A percentile compares a stretch with the other conserved stretches of the same genome.
Evolutionary conservation across 75 land plant genomes (phyloP).

Genomic region (Ceratopteris richardii): DNA sequence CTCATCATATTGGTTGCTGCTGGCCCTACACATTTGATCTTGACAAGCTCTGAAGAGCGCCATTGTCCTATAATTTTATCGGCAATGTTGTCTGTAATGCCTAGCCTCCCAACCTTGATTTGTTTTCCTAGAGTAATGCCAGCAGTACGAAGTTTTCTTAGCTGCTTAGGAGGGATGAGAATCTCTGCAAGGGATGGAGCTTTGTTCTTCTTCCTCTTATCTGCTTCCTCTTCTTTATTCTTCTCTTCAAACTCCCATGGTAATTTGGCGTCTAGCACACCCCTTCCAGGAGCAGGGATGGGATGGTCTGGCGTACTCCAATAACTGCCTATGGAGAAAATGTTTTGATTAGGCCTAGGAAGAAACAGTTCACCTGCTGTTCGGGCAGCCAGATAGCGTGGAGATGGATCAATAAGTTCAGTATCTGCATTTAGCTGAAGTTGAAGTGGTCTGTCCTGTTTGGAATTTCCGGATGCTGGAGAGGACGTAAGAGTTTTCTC

Average conservation of each 20-base stretch:
- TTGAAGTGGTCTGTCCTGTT: too few species aligned
- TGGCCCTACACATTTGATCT: conserved; percentile 74
- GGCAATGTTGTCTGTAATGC: conserved; percentile 57
- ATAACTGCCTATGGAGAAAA: conserved; percentile 34
- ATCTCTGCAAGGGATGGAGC: conserved; percentile 85
- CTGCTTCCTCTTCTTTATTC: conserved; percentile 5
- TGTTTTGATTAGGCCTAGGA: not conserved
- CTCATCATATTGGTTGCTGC: conserved; percentile 77
- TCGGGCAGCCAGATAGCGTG: not conserved
- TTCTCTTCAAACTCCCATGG: conserved; percentile 13
- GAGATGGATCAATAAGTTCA: too few species aligned
- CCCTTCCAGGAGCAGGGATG: conserved; percentile 48
- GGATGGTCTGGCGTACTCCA: conserved; percentile 79
- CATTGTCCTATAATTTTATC: conserved; percentile 74
- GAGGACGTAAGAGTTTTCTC: not conserved
- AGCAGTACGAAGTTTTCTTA: conserved; percentile 60
- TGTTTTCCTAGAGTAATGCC: conserved; percentile 55
- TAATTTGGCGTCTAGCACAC: conserved; percentile 17
- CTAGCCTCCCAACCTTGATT: conserved; percentile 68
- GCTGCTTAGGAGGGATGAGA: conserved; percentile 74
- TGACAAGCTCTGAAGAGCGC: conserved; percentile 71
- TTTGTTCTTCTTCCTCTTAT: conserved; percentile 36
- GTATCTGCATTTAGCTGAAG: too few species aligned
- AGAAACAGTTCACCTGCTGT: conserved; percentile 3
- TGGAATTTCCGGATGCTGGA: too few species aligned